Evolutionary conservation across 805 yeast species (phyloP), one percentile per base, ranked within the genome.

Genomic region (Kuraishia ogatae): DNA sequence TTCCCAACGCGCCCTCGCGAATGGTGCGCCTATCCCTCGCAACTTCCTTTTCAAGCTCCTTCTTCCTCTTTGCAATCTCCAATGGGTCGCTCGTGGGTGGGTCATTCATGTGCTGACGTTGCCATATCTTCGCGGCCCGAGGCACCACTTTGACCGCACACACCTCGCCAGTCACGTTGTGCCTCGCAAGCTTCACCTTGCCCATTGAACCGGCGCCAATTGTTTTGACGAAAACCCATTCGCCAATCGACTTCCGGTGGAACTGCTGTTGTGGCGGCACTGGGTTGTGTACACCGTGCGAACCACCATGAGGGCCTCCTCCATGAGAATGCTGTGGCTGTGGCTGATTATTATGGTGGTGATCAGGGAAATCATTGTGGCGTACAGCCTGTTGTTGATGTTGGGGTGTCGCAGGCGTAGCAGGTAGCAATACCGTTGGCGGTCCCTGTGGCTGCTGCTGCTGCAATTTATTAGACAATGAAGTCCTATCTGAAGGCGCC

Each of bases 191-290:
- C 71, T 94, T 94, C 52, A 94, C 99, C 69, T 93, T 96, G 57
- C 99, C 99, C 99, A 94, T 94, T 0, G 97, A 90, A 2, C 99
- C 99, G 1, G 98, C 97, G 49, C 99, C 99, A 50, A 94, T 88
- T 1, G 97, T 91, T 70, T 90, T 90, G 56, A 89, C 79, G 62
- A 93, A 92, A 62, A 89, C 96, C 99, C 99, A 93, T 60, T 94
- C 97, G 15, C 98, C 99, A 54, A 93, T 86, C 3, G 96, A 80
- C 57, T 86, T 87, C 60, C 98, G 82, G 67, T 91, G 93, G 62
- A 88, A 87, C 61, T 80, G 83, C 59, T 75, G 76, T 23, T 61
- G 60, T 21, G 39, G 22, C 29, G 55, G 57, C n/a, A n/a, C n/a
- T 54, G 57, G 20, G 28, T 53, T n/a, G 48, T n/a, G n/a, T n/a